Percentiles rank a stretch among this genome's conserved stretches.
phyloP scores from a whole-genome alignment of 768 basidiomycete species.

The Lactifluus hygrophoroides region DNA sequence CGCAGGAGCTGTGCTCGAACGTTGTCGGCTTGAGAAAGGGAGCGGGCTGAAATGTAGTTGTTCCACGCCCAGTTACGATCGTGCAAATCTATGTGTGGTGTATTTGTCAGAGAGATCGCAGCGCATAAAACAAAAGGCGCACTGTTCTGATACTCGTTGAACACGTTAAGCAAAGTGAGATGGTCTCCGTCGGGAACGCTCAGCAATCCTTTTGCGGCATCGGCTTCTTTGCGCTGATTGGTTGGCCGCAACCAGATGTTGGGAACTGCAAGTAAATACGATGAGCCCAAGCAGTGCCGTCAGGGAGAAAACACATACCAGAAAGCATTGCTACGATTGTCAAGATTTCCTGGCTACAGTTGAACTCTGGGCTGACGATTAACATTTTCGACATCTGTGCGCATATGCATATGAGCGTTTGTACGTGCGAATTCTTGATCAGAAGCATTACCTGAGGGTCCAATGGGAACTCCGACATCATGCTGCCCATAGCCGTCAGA shows the following conservation, averaged over 20 bases:
- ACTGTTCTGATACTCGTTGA: constrained; percentile 87
- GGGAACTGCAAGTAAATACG: constrained; percentile 48
- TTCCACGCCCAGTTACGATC: constrained; percentile 80
- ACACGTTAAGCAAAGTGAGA: constrained; percentile 88
- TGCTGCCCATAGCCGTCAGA: constrained; percentile 72
- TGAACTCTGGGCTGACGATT: constrained; percentile 89
- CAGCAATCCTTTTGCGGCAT: constrained; percentile 80
- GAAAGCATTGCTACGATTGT: constrained; percentile 97
- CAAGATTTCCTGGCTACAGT: constrained; percentile 91
- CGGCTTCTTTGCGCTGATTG: constrained; percentile 83
- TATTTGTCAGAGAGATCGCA: neutral
- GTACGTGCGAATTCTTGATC: neutral
- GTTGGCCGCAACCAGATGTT: constrained; percentile 92
- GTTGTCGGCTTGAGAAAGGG: constrained; percentile 87
- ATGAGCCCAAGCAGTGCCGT: neutral
- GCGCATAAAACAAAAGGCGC: constrained; percentile 22
- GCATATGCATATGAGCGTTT: neutral
- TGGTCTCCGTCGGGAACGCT: constrained; percentile 97
- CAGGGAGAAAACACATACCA: constrained; percentile 37
- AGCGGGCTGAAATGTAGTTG: constrained; percentile 77
- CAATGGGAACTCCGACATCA: constrained; percentile 99
- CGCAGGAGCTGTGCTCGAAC: constrained; percentile 84
- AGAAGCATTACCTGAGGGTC: constrained; percentile 72
- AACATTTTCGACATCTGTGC: constrained; percentile 82
- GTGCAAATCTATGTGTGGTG: constrained; percentile 35